Evolutionary conservation across 495 filamentous ascomycete genomes (phyloP).

Genomic region (Acidiella bohemica): DNA sequence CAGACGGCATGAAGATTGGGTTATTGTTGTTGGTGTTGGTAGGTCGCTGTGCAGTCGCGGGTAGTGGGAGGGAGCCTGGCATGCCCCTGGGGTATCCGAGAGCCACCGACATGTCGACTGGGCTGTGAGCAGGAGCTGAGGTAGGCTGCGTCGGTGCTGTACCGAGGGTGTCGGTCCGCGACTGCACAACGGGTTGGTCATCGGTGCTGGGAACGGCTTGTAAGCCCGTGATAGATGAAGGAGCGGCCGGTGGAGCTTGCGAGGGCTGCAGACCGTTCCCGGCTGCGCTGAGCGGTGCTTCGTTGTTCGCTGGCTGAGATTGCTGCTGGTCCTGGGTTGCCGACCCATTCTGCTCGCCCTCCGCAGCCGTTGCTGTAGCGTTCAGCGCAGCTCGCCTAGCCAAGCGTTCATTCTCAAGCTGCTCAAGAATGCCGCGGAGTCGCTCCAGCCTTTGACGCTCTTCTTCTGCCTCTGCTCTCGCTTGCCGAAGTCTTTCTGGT

Average conservation of each 20-base stretch:
- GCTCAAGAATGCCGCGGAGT: slow-evolving; percentile 4
- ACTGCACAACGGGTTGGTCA: background rate
- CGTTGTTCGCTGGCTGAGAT: too few relatives aligned
- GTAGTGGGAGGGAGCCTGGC: slow-evolving; percentile 44
- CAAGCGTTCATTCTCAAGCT: slow-evolving; percentile 4
- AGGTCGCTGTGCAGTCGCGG: slow-evolving; percentile 42
- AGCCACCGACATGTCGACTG: background rate
- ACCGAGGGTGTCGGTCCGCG: background rate
- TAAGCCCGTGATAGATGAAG: too few relatives aligned
- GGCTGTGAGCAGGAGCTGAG: too few relatives aligned
- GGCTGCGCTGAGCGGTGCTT: background rate
- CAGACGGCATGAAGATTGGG: slow-evolving; percentile 73
- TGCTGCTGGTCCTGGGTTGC: background rate
- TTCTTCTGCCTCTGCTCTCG: slow-evolving; percentile 13
- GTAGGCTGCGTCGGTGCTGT: too few relatives aligned
- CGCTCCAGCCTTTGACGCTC: slow-evolving; percentile 11
- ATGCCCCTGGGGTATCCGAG: slow-evolving; percentile 1
- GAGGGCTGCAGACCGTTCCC: background rate
- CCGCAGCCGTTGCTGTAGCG: background rate
- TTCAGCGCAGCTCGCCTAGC: background rate
- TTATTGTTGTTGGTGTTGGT: slow-evolving; percentile 36
- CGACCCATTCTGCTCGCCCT: background rate
- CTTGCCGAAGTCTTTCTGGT: slow-evolving; percentile 43
- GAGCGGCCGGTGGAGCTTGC: too few relatives aligned
- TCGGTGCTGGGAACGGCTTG: background rate